phyloP scores from a whole-genome alignment of 805 yeast species.

The Wickerhamiella siamensis region DNA sequence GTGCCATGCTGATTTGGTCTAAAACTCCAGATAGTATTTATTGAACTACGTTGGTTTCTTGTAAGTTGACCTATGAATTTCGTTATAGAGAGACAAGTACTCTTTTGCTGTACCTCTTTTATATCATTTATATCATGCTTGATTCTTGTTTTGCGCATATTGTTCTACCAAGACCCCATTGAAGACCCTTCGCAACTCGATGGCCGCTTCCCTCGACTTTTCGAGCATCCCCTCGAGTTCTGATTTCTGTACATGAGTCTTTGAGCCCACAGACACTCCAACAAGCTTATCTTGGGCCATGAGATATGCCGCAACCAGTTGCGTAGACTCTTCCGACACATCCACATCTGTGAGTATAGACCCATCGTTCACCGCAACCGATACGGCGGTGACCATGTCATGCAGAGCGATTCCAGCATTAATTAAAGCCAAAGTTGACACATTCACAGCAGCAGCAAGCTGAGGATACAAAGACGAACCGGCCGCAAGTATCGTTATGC shows the following conservation, averaged over 20 bases:
- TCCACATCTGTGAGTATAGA: constrained; percentile 12
- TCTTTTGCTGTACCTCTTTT: too few species aligned
- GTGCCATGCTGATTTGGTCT: constrained; percentile 6
- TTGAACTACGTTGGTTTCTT: too few species aligned
- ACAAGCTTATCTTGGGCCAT: constrained; percentile 12
- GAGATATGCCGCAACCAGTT: constrained; percentile 16
- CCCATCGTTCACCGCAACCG: constrained; percentile 12
- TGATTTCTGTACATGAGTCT: constrained; percentile 6
- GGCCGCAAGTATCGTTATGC: constrained; percentile 48
- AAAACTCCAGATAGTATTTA: too few species aligned
- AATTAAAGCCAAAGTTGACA: constrained; percentile 58
- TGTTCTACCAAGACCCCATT: constrained; percentile 17
- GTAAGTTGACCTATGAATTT: too few species aligned
- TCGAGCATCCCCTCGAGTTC: constrained; percentile 11
- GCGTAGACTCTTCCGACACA: constrained; percentile 6
- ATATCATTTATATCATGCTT: too few species aligned
- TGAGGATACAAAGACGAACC: constrained; percentile 23
- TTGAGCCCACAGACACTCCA: constrained; percentile 14
- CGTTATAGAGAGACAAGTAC: too few species aligned
- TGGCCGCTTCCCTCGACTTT: constrained; percentile 14
- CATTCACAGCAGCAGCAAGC: constrained; percentile 41
- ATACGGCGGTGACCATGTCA: constrained; percentile 49
- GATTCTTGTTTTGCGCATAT: constrained; percentile 7
- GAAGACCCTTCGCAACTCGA: constrained; percentile 12
- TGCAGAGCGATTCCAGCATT: constrained; percentile 73